Percentiles rank a stretch among this genome's conserved stretches.
Evolutionary conservation across 768 basidiomycete genomes (phyloP).

Genomic region (Trichaptum fuscoviolaceum): DNA sequence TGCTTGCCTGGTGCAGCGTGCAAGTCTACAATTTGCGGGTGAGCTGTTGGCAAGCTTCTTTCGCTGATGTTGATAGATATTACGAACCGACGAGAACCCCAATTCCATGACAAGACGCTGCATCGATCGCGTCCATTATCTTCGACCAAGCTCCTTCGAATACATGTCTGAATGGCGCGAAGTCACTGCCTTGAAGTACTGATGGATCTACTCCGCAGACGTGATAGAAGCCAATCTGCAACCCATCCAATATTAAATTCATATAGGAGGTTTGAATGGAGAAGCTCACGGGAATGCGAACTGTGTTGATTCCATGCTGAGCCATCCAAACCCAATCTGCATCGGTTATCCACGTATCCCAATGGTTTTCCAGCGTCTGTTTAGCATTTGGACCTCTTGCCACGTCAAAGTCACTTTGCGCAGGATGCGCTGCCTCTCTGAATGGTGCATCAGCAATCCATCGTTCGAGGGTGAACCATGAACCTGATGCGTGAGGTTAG

Average conservation of each 20-base stretch:
- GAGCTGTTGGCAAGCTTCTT: slow-evolving; percentile 9
- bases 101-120: slow-evolving; percentile 51
- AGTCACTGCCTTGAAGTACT: slow-evolving; percentile 62
- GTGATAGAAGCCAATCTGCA: slow-evolving; percentile 67
- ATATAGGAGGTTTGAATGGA: slow-evolving; percentile 1
- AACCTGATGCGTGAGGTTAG: slow-evolving; percentile 36
- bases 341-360: slow-evolving; percentile 50
- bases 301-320: slow-evolving; percentile 50
- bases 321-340: slow-evolving; percentile 53
- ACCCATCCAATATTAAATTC: neutral
- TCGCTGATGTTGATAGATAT: slow-evolving; percentile 1
- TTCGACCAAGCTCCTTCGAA: slow-evolving; percentile 66
- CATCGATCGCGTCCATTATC: slow-evolving; percentile 53
- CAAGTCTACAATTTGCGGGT: slow-evolving; percentile 41
- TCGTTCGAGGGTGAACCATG: slow-evolving; percentile 74
- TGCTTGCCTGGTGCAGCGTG: slow-evolving; percentile 76
- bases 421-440: slow-evolving; percentile 43
- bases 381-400: slow-evolving; percentile 48
- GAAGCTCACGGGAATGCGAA: slow-evolving; percentile 51
- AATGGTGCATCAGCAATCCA: slow-evolving; percentile 70
- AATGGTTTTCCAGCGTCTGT: slow-evolving; percentile 38
- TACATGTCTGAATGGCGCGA: slow-evolving; percentile 41
- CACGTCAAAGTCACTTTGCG: slow-evolving; percentile 66
- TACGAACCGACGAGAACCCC: slow-evolving; percentile 66
- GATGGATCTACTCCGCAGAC: slow-evolving; percentile 53